Evolutionary conservation across 805 yeast genomes (phyloP), one percentile per base, ranked within the genome.

Genomic region (Pichia nakasei): DNA sequence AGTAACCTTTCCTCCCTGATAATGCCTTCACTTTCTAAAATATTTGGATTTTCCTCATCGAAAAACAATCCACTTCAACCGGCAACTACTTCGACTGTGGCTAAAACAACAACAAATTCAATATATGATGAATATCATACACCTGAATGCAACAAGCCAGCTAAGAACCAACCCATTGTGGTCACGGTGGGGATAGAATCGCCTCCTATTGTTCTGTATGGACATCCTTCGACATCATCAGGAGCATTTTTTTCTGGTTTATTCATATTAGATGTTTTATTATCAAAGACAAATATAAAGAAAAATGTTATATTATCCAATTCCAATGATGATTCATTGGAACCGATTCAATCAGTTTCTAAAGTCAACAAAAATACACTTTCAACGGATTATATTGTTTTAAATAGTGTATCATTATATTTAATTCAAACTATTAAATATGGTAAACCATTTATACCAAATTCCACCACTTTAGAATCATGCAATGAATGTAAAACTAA

Each of bases 181-280:
- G 61, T 85, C 12, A 58, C 78, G 1, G 71, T 89, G 29, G 70
- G 71, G 33, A 67, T 93, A 20, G 99, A 93, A 58, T 82, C 94
- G 2, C 97, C 97, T 1, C 98, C 99, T 0, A 72, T 89, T 33
- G 76, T 86, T 38, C 65, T 93, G 44, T 91, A 85, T 57, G 98
- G 98, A 0, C 63, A 73, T 1, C 83, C 89, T 3, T 61, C 64
- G 9, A 93, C 85, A 47, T 79, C 93, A 2, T 72, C 94, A 0
- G 98, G 99, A 1, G 83, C 95, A 5, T 70, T 91, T 21, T 66
- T 93, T 29, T 78, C 88, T 29, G 99, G 99, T 0, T 67, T 86
- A 9, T 64, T 93, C 39, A 72, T 73, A 32, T 64, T 93, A 38
- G 75, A 72, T 26, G 70, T 82, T 1, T 60, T 67, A n/a, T 13